Base-by-base conservation (phyloP, 2,329 filamentous ascomycete genomes). In the Uncinocarpus reesii region DNA sequence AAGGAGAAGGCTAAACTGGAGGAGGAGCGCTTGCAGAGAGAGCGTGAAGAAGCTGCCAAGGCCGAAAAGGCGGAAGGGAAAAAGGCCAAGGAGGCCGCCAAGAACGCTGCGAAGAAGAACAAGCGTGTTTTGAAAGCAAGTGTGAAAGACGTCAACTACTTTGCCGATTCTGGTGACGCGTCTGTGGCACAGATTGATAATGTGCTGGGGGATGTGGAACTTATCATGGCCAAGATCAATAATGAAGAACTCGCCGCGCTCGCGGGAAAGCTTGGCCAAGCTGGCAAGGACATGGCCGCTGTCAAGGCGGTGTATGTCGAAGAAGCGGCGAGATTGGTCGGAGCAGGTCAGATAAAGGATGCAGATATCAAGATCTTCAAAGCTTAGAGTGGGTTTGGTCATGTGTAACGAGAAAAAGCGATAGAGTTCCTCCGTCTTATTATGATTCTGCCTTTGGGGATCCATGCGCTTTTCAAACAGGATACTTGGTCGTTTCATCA, bases 21-120 rank as follows among this genome's bases (percentile, higher is more conserved):
- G 50, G 89, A 88, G 56, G 87, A 84, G 60, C 77, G 81, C 67
- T 78, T 81, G 38, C 79, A 81, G 57, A 86, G 85, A 65, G 88
- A 93, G 56, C 86, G 86, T 13, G 92, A 95, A 67, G 86, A 84
- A 58, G 77, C 82, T 35, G 86, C 88, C 56, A 96, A 96, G 77
- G 78, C 76, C 4, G 81, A 87, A 50, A 85, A 84, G 58, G 88
- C 90, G 58, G 78, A 84, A 55, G 73, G 73, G 62, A 98, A 96
- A 80, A 98, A 98, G 79, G 83, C 85, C 52, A 98, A 96, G 76
- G 92, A 98, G 71, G 90, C 90, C 1, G 92, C 92, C 50, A 98
- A 98, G 81, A 95, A 88, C 63, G 92, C 92, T 11, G 84, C 92
- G 61, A 98, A 98, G 84, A 98, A 98, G 85, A 98, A 98, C 80